These are phyloP conservation scores for Vicia villosa DNA, from an alignment of 306 rosid species.

Conservation along the genomic window DNA sequence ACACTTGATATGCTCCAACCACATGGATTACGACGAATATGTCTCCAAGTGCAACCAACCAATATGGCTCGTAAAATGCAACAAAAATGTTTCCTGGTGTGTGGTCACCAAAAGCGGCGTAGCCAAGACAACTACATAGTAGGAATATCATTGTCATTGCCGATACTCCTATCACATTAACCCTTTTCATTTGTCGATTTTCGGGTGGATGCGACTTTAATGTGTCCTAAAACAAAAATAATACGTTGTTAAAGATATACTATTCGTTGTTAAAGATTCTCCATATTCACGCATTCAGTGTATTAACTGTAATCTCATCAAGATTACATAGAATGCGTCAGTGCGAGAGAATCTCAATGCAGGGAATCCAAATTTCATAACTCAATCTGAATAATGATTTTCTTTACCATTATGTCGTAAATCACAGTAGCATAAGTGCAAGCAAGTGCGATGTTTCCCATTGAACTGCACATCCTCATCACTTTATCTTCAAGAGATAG, in stretches of 20 bases:
- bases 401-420: conserved; percentile 44
- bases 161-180: conserved; percentile 49
- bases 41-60: conserved; percentile 63
- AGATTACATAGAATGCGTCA: neutral
- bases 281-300: neutral
- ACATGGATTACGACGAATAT: conserved; percentile 58
- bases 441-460: conserved; percentile 71
- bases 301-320: neutral
- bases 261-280: neutral
- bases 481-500: conserved; percentile 48
- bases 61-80: conserved; percentile 54
- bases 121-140: conserved; percentile 53
- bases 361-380: neutral
- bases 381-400: too few species aligned
- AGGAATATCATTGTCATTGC: conserved; percentile 57
- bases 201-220: conserved; percentile 65
- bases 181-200: conserved; percentile 72
- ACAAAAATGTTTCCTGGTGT: conserved; percentile 67
- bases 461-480: conserved; percentile 55
- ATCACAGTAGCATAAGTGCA: conserved; percentile 52
- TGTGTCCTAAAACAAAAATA: conserved; percentile 42
- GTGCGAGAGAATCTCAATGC: neutral
- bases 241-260: too few species aligned
- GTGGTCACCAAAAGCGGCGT: conserved; percentile 63
- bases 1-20: conserved; percentile 74